These are phyloP conservation scores for Stephania japonica DNA, from an alignment of 164 flowering plant species.

Conservation along the genomic window DNA sequence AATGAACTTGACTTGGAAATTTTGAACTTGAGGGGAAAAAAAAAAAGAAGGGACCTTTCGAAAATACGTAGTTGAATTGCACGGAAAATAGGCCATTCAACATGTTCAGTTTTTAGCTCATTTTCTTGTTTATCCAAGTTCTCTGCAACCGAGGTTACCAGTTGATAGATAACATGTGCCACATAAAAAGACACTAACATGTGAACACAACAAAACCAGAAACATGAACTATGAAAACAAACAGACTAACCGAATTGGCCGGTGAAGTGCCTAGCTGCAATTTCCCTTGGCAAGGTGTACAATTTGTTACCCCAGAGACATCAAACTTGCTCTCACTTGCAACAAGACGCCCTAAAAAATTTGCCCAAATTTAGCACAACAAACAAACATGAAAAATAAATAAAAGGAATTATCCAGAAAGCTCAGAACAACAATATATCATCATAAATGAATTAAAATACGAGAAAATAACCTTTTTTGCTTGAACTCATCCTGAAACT, in stretches of 20 bases:
- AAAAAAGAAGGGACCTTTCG: too few relatives aligned
- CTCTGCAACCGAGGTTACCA: too few relatives aligned
- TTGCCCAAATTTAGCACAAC: conserved; percentile 10
- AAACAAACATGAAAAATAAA: background rate
- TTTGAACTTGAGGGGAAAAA: too few relatives aligned
- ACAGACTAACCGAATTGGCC: conserved; percentile 30
- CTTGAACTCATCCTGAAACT: conserved; percentile 61
- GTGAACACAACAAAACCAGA: background rate
- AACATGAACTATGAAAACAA: too few relatives aligned
- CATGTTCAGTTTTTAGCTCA: too few relatives aligned
- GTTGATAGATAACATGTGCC: too few relatives aligned
- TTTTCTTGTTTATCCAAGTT: too few relatives aligned
- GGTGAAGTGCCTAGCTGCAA: conserved; percentile 21
- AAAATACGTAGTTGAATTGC: too few relatives aligned
- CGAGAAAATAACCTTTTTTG: conserved; percentile 51
- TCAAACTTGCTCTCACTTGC: conserved; percentile 32
- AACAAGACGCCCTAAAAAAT: conserved; percentile 31
- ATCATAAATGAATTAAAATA: conserved; percentile 6
- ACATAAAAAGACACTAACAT: too few relatives aligned
- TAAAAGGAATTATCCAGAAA: background rate
- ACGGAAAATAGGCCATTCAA: too few relatives aligned
- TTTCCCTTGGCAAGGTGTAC: conserved; percentile 23
- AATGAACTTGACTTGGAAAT: too few relatives aligned
- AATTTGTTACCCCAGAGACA: conserved; percentile 35
- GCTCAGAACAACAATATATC: background rate